Evolutionary conservation across 2,329 filamentous ascomycete species (phyloP).

Genomic region (Apiospora rasikravindrae): DNA sequence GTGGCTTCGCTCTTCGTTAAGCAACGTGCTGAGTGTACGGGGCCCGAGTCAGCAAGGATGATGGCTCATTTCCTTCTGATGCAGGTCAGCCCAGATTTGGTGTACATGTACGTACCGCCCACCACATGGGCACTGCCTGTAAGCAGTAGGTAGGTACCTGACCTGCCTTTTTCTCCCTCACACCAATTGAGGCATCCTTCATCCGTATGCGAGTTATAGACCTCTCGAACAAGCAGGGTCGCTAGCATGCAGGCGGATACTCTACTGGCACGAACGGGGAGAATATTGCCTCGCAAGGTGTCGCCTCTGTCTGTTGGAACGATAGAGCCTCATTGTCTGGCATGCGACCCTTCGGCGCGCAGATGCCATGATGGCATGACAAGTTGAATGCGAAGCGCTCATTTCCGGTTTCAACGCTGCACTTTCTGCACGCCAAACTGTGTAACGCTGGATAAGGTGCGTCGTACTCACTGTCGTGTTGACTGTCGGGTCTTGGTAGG

Average conservation of each 20-base stretch:
- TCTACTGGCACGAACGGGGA: neutral
- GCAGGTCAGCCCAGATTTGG: constrained; percentile 1
- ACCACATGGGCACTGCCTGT: neutral
- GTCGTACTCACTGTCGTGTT: neutral
- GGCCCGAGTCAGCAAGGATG: neutral
- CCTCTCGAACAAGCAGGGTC: neutral
- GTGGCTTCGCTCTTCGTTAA: neutral
- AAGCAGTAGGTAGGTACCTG: neutral
- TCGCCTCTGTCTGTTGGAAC: neutral
- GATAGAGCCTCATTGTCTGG: neutral
- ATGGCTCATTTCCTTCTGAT: neutral
- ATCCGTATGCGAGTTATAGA: neutral
- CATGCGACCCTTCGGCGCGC: neutral
- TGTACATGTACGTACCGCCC: neutral
- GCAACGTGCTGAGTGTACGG: neutral
- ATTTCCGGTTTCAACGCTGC: neutral
- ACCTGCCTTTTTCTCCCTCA: neutral
- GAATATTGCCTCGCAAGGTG: neutral
- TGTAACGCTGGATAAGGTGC: neutral
- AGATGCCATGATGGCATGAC: neutral
- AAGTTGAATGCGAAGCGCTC: neutral
- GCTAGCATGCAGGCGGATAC: neutral
- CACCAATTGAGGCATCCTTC: neutral
- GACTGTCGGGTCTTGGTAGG: neutral
- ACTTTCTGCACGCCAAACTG: neutral